Base-by-base conservation (phyloP, 1,284 basidiomycete species). In the Leucoagaricus sp. region DNA sequence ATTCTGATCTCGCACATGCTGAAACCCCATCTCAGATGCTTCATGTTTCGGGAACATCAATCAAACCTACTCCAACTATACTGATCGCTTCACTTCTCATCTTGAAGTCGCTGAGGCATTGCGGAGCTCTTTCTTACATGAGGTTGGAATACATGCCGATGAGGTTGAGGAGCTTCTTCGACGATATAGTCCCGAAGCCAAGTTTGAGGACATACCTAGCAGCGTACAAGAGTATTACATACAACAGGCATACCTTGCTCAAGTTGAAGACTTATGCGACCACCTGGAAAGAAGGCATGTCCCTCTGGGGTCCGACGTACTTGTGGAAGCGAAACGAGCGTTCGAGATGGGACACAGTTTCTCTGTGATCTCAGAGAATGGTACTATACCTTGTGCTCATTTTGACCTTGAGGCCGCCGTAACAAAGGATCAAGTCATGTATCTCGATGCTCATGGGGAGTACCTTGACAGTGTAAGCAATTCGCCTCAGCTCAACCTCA, bases 141-240 rank as follows among this genome's bases (percentile, higher is more conserved):
- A 49, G 17, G 25, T 31, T n/a, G 47, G 36, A 21, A 26, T 50
- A 8, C 29, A 36, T 17, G 48, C 48, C 7, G 54, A 50, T 1
- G 48, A 50, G 28, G 31, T 50, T 28, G 47, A 50, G 15, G 26
- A 19, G 6, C 42, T 57, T 13, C 19, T 50, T 10, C 33, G 45
- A 13, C 23, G 49, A 36, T 57, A 52, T 38, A 38, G 41, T 13
- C 49, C 55, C 4, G 49, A 57, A 4, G 55, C 33, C 7, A 41
- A 47, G 34, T 44, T 46, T 45, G 53, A 55, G 19, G 46, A 55
- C 19, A 40, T 55, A 4, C 45, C 53, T 5, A 15, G n/a, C 2
- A 55, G 53, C 21, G 48, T 55, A 12, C 38, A 33, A 10, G 48
- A 55, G 12, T 42, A 33, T 12, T 26, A 44, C 5, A 44, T 25